These are phyloP conservation scores for Periconia sp. DNA, from an alignment of 2,329 filamentous ascomycete genomes.

Conservation along the genomic window DNA sequence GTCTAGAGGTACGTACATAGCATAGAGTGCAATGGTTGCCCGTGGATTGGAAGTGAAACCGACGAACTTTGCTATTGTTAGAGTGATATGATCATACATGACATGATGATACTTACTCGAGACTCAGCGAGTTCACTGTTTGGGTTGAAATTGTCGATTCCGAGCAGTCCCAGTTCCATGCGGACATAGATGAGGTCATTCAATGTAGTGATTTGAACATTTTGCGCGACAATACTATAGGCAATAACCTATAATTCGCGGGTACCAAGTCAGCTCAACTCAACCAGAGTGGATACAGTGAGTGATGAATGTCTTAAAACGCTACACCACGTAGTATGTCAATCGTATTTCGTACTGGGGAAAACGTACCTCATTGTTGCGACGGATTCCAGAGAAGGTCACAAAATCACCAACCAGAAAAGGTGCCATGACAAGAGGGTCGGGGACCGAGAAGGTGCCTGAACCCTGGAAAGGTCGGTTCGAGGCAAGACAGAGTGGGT, in stretches of 20 bases:
- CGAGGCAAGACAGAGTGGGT: slow-evolving; percentile 33
- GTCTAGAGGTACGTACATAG: slow-evolving; percentile 27
- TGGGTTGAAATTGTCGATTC: slow-evolving; percentile 27
- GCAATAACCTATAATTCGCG: too few relatives aligned
- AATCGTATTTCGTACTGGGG: too few relatives aligned
- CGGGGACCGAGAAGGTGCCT: slow-evolving; percentile 14
- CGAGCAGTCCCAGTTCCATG: slow-evolving; percentile 42
- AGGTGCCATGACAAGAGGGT: slow-evolving; percentile 39
- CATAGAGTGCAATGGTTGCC: slow-evolving; percentile 29
- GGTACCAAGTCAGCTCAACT: too few relatives aligned
- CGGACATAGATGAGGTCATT: slow-evolving; percentile 37
- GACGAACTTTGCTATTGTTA: slow-evolving; percentile 19
- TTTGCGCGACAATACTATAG: slow-evolving; percentile 35
- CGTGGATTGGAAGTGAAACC: slow-evolving; percentile 34
- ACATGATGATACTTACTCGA: slow-evolving; percentile 5
- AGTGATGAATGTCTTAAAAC: too few relatives aligned
- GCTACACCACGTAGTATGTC: too few relatives aligned
- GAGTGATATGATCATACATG: not conserved
- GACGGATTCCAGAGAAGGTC: slow-evolving; percentile 36
- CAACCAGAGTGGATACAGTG: too few relatives aligned
- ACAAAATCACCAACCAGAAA: slow-evolving; percentile 39
- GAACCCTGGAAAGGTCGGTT: slow-evolving; percentile 25
- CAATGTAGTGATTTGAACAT: slow-evolving; percentile 31
- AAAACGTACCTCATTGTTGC: slow-evolving; percentile 26
- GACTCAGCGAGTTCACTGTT: slow-evolving; percentile 29